These are phyloP conservation scores for Colletotrichum lentis DNA, from an alignment of 2,329 filamentous ascomycete genomes.

Conservation along the genomic window DNA sequence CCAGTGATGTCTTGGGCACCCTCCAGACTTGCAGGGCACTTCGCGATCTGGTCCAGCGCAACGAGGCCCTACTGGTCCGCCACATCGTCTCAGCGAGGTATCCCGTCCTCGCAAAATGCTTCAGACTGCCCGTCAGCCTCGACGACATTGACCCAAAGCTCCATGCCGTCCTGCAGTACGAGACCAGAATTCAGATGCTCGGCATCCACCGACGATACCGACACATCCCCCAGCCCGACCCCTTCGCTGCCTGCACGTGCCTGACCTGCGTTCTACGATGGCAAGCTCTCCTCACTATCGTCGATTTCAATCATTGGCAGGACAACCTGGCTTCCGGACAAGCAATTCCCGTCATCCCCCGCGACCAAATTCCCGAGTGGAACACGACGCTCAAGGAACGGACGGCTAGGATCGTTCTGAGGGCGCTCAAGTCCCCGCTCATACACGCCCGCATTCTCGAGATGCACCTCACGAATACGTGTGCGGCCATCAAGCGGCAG, in stretches of 20 bases:
- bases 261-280: conserved; percentile 64
- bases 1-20: conserved; percentile 60
- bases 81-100: conserved; percentile 59
- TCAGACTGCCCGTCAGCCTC: conserved; percentile 59
- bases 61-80: conserved; percentile 55
- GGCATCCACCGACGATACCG: conserved; percentile 61
- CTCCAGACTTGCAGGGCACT: conserved; percentile 53
- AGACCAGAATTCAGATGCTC: conserved; percentile 53
- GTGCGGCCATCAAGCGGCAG: conserved; percentile 49
- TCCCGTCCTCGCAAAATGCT: conserved; percentile 58
- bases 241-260: conserved; percentile 62
- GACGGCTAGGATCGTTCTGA: conserved; percentile 55
- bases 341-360: conserved; percentile 60
- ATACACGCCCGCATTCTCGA: conserved; percentile 56
- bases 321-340: conserved; percentile 57
- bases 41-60: conserved; percentile 52
- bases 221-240: conserved; percentile 59
- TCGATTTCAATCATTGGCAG: conserved; percentile 68
- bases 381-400: conserved; percentile 55
- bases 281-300: conserved; percentile 62
- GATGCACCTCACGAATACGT: conserved; percentile 44
- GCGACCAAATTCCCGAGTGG: conserved; percentile 59
- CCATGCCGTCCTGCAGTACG: conserved; percentile 51
- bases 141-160: conserved; percentile 48
- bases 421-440: conserved; percentile 57